Conservation (phyloP, 306 rosid genomes). For the Sicyos edulis region DNA sequence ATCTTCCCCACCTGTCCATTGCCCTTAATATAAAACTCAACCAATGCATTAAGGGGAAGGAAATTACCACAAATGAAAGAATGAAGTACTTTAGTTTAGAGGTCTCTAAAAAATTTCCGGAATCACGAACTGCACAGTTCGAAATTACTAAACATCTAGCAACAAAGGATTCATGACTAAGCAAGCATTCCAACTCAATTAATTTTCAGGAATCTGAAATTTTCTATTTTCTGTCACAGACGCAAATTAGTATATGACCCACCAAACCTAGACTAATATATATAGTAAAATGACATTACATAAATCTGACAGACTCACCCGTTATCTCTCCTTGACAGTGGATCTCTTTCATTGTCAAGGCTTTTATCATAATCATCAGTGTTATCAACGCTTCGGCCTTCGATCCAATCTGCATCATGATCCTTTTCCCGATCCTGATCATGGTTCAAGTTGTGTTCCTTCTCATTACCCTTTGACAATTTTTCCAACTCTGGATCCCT, state of each 20-base stretch:
- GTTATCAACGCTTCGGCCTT: conserved; percentile 43
- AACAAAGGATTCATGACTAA: not conserved
- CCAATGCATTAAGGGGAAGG: not conserved
- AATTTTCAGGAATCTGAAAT: not conserved
- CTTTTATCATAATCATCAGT: conserved; percentile 35
- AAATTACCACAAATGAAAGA: not conserved
- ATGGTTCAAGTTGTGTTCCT: conserved; percentile 31
- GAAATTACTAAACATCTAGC: not conserved
- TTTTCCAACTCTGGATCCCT: conserved; percentile 37
- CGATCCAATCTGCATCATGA: conserved; percentile 29
- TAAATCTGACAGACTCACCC: conserved; percentile 38
- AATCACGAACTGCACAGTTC: conserved; percentile 8
- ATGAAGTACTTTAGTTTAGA: not conserved
- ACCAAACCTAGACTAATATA: not conserved
- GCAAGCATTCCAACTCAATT: not conserved
- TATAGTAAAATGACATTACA: not conserved
- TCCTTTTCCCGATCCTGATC: conserved; percentile 42
- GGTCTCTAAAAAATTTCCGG: not conserved
- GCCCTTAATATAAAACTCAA: not conserved
- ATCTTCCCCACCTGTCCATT: not conserved
- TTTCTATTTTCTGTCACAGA: conserved; percentile 7
- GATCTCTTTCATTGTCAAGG: conserved; percentile 39
- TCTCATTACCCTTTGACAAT: conserved; percentile 31
- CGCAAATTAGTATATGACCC: not conserved
- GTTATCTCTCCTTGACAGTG: conserved; percentile 40